Evolutionary conservation across 257 asterid species (phyloP).

Genomic region (Echites panduratus): DNA sequence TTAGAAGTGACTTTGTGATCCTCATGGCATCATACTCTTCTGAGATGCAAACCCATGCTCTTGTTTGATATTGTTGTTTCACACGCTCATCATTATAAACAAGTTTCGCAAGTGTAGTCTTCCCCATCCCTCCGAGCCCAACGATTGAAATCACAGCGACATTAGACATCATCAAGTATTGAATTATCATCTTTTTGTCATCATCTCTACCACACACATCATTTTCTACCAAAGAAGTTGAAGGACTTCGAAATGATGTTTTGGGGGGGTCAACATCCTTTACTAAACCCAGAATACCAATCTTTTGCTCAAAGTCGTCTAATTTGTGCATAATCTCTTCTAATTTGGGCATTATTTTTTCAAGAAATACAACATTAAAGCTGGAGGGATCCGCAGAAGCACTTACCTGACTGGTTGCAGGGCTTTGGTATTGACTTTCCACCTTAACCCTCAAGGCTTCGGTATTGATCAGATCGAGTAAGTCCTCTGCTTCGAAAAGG

Average conservation of each 20-base stretch:
- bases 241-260: too few species aligned
- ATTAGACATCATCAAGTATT: slow-evolving; percentile 18
- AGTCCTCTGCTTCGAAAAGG: slow-evolving; percentile 37
- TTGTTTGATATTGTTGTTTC: slow-evolving; percentile 26
- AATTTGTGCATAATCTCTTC: neutral
- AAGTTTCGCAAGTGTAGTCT: slow-evolving; percentile 44
- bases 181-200: neutral
- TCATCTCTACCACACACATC: too few species aligned
- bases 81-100: slow-evolving; percentile 40
- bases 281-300: neutral
- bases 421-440: neutral
- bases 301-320: neutral
- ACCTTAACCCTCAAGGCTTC: slow-evolving; percentile 10
- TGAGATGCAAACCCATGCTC: slow-evolving; percentile 46
- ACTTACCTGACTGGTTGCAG: neutral
- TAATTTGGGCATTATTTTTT: neutral
- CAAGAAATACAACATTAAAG: neutral
- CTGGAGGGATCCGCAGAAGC: neutral
- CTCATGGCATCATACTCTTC: slow-evolving; percentile 35
- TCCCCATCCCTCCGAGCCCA: slow-evolving; percentile 33
- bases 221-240: too few species aligned
- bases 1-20: slow-evolving; percentile 35
- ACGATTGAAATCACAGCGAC: slow-evolving; percentile 35
- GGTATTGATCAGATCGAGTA: slow-evolving; percentile 32
- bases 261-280: neutral